A percentile compares a stretch with the other conserved stretches of the same genome.
Conservation (phyloP, 805 yeast species). For the Isabelozyma pseudorhagii region DNA sequence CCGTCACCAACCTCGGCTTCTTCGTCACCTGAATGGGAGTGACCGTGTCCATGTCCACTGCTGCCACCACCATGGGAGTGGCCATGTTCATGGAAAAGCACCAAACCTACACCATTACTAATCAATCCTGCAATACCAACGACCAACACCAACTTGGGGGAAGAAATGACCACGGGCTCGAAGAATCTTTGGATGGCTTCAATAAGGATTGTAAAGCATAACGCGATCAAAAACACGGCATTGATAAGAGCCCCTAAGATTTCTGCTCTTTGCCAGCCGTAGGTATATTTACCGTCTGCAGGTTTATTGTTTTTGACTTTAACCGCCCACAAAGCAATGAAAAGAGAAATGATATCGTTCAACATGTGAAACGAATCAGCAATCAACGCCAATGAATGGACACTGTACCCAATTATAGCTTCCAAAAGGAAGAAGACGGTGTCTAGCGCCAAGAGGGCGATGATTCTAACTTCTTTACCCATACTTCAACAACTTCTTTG, state of each 20-base stretch:
- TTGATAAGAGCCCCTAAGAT: conserved; percentile 92
- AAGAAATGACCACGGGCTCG: conserved; percentile 72
- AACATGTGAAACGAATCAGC: conserved; percentile 98
- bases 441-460: conserved; percentile 70
- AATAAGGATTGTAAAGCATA: conserved; percentile 86
- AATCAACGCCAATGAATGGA: conserved; percentile 88
- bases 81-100: conserved; percentile 78
- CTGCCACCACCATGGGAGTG: conserved; percentile 42
- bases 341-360: conserved; percentile 84
- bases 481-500: conserved; percentile 15
- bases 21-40: conserved; percentile 26
- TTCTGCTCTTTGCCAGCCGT: conserved; percentile 98
- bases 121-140: conserved; percentile 83
- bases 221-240: conserved; percentile 88
- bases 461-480: conserved; percentile 69
- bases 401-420: conserved; percentile 81
- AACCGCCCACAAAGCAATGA: conserved; percentile 96
- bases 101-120: conserved; percentile 80
- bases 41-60: conserved; percentile 42
- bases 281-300: conserved; percentile 87
- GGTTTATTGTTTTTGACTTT: conserved; percentile 76
- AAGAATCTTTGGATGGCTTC: conserved; percentile 91
- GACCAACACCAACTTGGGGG: conserved; percentile 75
- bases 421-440: conserved; percentile 82
- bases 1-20: not conserved